Evolutionary conservation across 805 yeast species (phyloP).

Genomic region (Yarrowia sp.): DNA sequence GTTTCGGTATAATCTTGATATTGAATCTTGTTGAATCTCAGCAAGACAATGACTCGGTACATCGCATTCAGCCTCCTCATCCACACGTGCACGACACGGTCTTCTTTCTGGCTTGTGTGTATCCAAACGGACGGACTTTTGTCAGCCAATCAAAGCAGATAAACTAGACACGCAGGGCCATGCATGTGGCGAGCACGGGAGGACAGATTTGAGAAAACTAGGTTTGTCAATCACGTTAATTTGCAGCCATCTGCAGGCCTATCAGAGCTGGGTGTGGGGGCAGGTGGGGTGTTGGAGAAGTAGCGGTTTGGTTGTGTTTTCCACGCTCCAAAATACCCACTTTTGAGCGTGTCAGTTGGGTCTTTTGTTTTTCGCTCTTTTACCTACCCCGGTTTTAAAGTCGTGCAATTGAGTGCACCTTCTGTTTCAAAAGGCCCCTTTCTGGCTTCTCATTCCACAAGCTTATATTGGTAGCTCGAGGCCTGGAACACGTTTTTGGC

Average conservation of each 20-base stretch:
- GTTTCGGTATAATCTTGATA: too few species aligned
- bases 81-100: constrained; percentile 16
- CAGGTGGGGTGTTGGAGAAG: neutral
- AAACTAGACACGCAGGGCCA: constrained; percentile 20
- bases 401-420: too few species aligned
- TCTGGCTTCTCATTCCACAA: neutral
- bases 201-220: neutral
- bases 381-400: too few species aligned
- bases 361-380: too few species aligned
- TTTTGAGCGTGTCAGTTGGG: too few species aligned
- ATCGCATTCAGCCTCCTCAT: too few species aligned
- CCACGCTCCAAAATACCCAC: too few species aligned
- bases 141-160: neutral
- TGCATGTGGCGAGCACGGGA: constrained; percentile 22
- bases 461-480: constrained; percentile 2
- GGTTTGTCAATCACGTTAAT: neutral
- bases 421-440: too few species aligned
- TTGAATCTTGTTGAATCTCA: too few species aligned
- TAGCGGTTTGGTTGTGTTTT: neutral
- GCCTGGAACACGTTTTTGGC: neutral
- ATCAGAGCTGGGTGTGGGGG: neutral
- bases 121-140: too few species aligned
- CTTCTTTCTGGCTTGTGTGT: neutral
- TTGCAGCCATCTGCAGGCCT: neutral
- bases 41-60: too few species aligned